Base-by-base conservation (phyloP, 2,329 filamentous ascomycete species). In the Trichoderma guizhouense region DNA sequence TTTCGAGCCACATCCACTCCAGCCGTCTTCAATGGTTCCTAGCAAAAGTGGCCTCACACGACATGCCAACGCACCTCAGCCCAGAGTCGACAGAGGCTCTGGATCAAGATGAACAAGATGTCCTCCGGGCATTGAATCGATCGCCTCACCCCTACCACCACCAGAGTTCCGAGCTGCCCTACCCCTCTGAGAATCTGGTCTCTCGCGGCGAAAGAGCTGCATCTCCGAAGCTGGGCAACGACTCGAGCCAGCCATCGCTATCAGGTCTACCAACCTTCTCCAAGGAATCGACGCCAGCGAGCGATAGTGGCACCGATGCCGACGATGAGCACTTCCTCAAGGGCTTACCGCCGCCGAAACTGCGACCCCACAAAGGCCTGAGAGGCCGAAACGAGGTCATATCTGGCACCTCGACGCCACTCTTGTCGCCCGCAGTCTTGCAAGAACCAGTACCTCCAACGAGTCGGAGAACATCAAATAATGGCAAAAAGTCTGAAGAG, bases 271-370 rank as follows among this genome's bases (percentile, higher is more conserved):
- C 76, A 72, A 75, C 77, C 58, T 81, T 84, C 74, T 80, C 83
- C 72, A 86, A 84, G 74, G 86, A 88, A 66, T 89, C 88, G 5
- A 85, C 87, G 1, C 87, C 90, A 2, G 89, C 88, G 12, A 97
- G 93, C 80, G 95, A 97, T 76, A 97, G 94, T 79, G 95, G 95
- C 28, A 97, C 95, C 21, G 95, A 98, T 79, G 95, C 95, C 51
- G 95, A 98, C 77, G 95, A 98, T 83, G 95, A 98, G 81, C 92
- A 95, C 74, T 91, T 95, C 76, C 85, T 97, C 71, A 96, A 92
- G 79, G 92, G 94, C 0, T 83, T 98, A 26, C 95, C 95, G 1
- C 93, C 95, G 3, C 93, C 95, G 2, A 91, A 87, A n/a, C 76
- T 87, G 9, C 88, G 90, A 73, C 86, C 89, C 36, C 91, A 92